These are phyloP conservation scores for Acrasis kona DNA, from an alignment of 78 protist genomes.

Conservation along the genomic window DNA sequence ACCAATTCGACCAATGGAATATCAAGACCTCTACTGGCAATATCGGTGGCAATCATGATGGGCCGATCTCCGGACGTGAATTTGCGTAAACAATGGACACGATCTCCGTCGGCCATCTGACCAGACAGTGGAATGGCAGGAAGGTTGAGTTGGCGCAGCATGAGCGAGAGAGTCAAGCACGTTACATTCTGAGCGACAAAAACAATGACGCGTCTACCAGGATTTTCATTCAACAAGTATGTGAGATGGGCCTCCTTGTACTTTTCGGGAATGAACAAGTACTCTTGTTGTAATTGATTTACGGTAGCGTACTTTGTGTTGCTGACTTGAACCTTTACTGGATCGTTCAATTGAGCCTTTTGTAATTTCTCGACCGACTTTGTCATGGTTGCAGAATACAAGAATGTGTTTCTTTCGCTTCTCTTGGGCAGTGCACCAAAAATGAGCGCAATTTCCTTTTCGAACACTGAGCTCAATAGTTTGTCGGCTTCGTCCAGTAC, in stretches of 20 bases:
- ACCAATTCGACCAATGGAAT: constrained; percentile 90
- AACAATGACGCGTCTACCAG: constrained; percentile 67
- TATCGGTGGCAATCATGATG: constrained; percentile 75
- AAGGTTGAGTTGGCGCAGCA: constrained; percentile 76
- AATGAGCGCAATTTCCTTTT: constrained; percentile 72
- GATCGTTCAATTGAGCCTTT: constrained; percentile 79
- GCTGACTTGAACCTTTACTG: constrained; percentile 64
- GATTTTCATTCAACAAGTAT: constrained; percentile 46
- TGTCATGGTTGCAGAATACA: constrained; percentile 98
- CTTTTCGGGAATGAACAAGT: constrained; percentile 79
- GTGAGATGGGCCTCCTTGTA: constrained; percentile 73
- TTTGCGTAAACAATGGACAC: constrained; percentile 50
- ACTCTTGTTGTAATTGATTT: constrained; percentile 65
- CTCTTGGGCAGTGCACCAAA: constrained; percentile 3
- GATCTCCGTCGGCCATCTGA: constrained; percentile 63
- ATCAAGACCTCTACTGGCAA: constrained; percentile 91
- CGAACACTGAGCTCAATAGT: constrained; percentile 87
- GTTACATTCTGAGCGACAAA: constrained; percentile 45
- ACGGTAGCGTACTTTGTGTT: constrained; percentile 65
- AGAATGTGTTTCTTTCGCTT: constrained; percentile 49
- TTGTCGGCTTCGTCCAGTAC: constrained; percentile 97
- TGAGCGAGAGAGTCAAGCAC: constrained; percentile 41
- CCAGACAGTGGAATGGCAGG: constrained; percentile 89
- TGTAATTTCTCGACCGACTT: constrained; percentile 85
- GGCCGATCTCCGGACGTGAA: constrained; percentile 16